phyloP scores from a whole-genome alignment of 2,329 filamentous ascomycete species.

The Herpotrichia juniperi region DNA sequence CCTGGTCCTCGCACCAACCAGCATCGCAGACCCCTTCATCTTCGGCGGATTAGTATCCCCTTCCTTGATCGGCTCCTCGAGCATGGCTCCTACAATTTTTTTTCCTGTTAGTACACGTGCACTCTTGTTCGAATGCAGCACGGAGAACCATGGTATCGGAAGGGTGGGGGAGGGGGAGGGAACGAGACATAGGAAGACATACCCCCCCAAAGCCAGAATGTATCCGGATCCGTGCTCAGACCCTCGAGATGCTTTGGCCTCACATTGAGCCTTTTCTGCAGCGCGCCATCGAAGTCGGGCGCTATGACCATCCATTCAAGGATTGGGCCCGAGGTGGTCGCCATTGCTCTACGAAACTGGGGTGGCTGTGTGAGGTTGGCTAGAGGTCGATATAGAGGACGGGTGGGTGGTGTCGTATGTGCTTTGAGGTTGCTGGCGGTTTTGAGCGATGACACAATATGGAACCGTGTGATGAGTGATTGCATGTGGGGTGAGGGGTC shows the following conservation, averaged over 20 bases:
- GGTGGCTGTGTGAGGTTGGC: not conserved
- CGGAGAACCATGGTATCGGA: not conserved
- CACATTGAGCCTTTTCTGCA: slow-evolving; percentile 52
- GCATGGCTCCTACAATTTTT: slow-evolving; percentile 37
- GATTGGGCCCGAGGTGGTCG: slow-evolving; percentile 23
- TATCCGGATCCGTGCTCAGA: slow-evolving; percentile 32
- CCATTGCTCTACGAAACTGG: slow-evolving; percentile 24
- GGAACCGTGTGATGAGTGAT: not conserved
- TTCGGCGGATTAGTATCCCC: slow-evolving; percentile 64
- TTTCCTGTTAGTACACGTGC: not conserved
- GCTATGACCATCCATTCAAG: slow-evolving; percentile 59
- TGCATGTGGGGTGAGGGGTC: not conserved
- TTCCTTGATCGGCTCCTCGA: slow-evolving; percentile 57
- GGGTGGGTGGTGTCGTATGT: not conserved
- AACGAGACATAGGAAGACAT: slow-evolving; percentile 11
- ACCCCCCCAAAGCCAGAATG: slow-evolving; percentile 46
- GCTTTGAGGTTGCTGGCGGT: not conserved
- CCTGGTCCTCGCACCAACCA: slow-evolving; percentile 69
- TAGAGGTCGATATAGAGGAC: not conserved
- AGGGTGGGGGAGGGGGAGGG: not conserved
- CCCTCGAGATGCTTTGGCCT: slow-evolving; percentile 43
- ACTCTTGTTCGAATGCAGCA: too few relatives aligned
- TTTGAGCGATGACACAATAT: not conserved
- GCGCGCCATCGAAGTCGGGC: slow-evolving; percentile 50
- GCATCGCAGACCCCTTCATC: slow-evolving; percentile 76